phyloP scores from a whole-genome alignment of 1,139 yeast genomes.

The Pichia sp. region DNA sequence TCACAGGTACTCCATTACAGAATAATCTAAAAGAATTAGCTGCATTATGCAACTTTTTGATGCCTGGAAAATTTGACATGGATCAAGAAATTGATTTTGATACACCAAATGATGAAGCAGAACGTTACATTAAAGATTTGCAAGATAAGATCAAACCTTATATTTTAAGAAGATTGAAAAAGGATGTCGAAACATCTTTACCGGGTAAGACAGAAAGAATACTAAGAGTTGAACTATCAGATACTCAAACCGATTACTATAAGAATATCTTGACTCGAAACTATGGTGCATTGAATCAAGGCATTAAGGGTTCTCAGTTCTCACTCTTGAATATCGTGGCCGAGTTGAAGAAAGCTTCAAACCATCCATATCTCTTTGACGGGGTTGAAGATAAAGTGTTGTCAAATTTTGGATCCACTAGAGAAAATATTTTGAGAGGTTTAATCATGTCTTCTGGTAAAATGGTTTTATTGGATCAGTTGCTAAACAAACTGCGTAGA shows the following conservation, averaged over 20 bases:
- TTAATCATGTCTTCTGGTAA: conserved; percentile 97
- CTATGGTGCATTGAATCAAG: conserved; percentile 85
- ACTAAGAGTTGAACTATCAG: conserved; percentile 89
- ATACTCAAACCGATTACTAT: conserved; percentile 91
- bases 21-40: conserved; percentile 94
- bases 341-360: conserved; percentile 92
- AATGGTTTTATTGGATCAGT: conserved; percentile 91
- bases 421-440: conserved; percentile 83
- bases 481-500: conserved; percentile 73
- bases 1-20: conserved; percentile 97
- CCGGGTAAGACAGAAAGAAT: conserved; percentile 96
- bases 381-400: conserved; percentile 86
- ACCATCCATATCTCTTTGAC: conserved; percentile 93
- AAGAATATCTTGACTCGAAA: conserved; percentile 88
- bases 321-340: conserved; percentile 89
- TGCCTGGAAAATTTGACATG: conserved; percentile 89
- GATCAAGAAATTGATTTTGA: conserved; percentile 88
- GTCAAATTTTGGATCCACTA: conserved; percentile 57
- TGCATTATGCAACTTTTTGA: conserved; percentile 87
- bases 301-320: conserved; percentile 69
- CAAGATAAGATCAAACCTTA: conserved; percentile 86
- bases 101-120: conserved; percentile 80
- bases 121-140: conserved; percentile 76
- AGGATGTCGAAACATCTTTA: conserved; percentile 93
- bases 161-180: conserved; percentile 85